Base-by-base conservation (phyloP, 2,329 filamentous ascomycete genomes). In the Colletotrichum chlorophyti region DNA sequence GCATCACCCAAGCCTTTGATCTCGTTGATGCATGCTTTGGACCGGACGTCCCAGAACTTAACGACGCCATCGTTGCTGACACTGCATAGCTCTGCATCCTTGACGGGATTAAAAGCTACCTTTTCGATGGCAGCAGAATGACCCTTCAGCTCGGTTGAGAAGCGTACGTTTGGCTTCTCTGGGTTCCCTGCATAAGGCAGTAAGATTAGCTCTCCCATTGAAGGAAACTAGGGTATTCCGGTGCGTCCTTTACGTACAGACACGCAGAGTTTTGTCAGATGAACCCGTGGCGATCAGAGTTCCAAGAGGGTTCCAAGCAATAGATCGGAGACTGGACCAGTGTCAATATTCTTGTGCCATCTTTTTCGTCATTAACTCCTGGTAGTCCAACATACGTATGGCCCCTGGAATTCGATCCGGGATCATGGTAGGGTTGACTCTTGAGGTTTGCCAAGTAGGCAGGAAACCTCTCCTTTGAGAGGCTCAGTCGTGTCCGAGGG, bases 301-400 rank as follows among this genome's bases (percentile, higher is more conserved):
- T 29, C 94, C 93, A 0, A 91, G 80, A 0, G 93, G 91, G 64
- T 94, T 97, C 94, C 94, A 98, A 34, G 91, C 88, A 64, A 98
- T 88, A 2, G 90, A 89, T 35, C 91, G 87, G 54, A 96, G 81
- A 63, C 89, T 92, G 55, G 27, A 24, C 41, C 27, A 23, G 29
- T 37, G 38, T 66, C 53, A 67, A 65, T 32, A 47, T 71, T 67
- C n/a, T 72, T 69, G 53, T 47, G 60, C 26, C 40, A 17, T 49
- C 52, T 2, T 27, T 63, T 50, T 47, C 50, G 10, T n/a, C 53
- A 38, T 9, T 26, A 19, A 19, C n/a, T 19, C 5, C 41, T 9
- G 34, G 6, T 37, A 51, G 17, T 14, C 51, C 68, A 68, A 54
- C 81, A 63, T 74, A 88, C 85, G 81, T 83, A 64, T 87, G 82